Evolutionary conservation across 495 filamentous ascomycete species (phyloP).

Genomic region (Penicillium malachiteum): DNA sequence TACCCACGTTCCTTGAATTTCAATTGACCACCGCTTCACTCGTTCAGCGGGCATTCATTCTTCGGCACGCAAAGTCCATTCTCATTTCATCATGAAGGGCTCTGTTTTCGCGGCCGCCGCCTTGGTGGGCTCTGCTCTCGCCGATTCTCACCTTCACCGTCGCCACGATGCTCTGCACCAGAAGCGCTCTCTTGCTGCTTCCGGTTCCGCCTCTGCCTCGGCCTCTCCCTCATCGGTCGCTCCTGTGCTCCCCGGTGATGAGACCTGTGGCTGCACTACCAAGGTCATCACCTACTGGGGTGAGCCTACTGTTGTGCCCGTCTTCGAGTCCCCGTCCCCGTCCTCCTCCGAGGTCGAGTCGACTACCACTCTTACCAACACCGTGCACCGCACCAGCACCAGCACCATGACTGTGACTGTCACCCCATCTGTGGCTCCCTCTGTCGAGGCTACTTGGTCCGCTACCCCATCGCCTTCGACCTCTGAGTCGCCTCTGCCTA

Average conservation of each 20-base stretch:
- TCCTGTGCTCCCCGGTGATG: constrained; percentile 23
- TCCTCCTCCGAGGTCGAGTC: constrained; percentile 16
- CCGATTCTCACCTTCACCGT: constrained; percentile 58
- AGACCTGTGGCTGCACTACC: constrained; percentile 68
- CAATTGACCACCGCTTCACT: constrained; percentile 83
- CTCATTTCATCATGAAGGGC: constrained; percentile 60
- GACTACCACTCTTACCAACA: constrained; percentile 32
- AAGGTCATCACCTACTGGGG: constrained; percentile 61
- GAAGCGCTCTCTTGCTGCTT: constrained; percentile 28
- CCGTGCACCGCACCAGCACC: constrained; percentile 41
- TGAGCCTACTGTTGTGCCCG: constrained; percentile 48
- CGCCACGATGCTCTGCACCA: constrained; percentile 61
- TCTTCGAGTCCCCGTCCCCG: constrained; percentile 14
- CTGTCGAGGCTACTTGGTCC: constrained; percentile 34
- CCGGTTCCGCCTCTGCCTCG: neutral
- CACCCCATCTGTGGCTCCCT: constrained; percentile 21
- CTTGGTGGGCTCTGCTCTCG: constrained; percentile 60
- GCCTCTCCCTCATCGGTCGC: neutral
- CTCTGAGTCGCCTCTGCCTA: constrained; percentile 50
- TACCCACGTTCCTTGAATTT: constrained; percentile 39
- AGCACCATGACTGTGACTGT: constrained; percentile 38
- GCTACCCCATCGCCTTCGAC: constrained; percentile 22
- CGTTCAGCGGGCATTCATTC: constrained; percentile 93
- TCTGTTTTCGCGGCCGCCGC: constrained; percentile 64
- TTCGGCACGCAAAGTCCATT: constrained; percentile 22